Conservation (phyloP, 148 eudicot genomes). For the Arbutus unedo region DNA sequence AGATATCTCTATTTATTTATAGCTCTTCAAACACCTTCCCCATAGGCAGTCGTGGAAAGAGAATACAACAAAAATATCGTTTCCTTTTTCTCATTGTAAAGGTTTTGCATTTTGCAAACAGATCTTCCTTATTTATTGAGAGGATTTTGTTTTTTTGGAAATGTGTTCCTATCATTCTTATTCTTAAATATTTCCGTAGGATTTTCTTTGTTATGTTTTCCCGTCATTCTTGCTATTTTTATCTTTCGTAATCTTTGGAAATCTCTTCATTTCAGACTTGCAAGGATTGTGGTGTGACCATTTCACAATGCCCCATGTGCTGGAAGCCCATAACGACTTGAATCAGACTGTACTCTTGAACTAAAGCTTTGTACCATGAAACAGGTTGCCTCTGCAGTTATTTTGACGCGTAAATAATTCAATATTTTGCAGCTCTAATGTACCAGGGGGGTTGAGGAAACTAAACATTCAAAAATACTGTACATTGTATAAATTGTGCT, state of each 20-base stretch:
- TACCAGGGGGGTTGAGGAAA: background rate
- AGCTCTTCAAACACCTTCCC: background rate
- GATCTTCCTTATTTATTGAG: no score
- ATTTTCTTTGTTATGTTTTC: background rate
- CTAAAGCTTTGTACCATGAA: background rate
- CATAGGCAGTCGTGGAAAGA: background rate
- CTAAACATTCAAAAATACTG: background rate
- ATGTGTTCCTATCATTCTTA: background rate
- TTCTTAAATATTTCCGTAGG: background rate
- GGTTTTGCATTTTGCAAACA: background rate
- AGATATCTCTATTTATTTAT: background rate
- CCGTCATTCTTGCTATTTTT: background rate
- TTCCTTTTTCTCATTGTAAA: no score
- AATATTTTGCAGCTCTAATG: background rate
- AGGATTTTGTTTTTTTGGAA: background rate
- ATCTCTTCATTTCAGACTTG: constrained; percentile 44
- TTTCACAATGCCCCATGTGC: constrained; percentile 63
- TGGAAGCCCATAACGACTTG: constrained; percentile 57
- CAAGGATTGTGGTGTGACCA: constrained; percentile 61
- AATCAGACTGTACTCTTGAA: constrained; percentile 47
- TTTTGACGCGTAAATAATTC: background rate
- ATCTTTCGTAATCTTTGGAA: background rate
- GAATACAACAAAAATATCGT: background rate
- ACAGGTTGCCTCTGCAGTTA: background rate
- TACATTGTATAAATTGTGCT: background rate